Evolutionary conservation across 352 stramenopile species (phyloP).

Genomic region (Phytophthora uliginosa): DNA sequence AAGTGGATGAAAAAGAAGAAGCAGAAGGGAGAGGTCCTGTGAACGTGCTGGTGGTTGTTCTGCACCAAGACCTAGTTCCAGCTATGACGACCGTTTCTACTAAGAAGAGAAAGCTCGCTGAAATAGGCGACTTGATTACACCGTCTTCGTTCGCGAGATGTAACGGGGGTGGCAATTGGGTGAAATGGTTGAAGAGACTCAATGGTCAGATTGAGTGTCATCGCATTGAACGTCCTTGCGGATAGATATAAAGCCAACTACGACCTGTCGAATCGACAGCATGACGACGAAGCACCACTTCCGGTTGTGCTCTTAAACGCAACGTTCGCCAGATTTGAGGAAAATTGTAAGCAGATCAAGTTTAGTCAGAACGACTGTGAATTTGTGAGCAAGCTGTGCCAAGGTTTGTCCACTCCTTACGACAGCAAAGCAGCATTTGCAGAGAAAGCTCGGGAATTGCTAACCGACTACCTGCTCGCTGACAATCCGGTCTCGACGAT

Average conservation of each 20-base stretch:
- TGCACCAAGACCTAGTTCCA: not conserved
- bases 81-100: not conserved
- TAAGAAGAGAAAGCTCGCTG: conserved; percentile 39
- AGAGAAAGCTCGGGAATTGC: conserved; percentile 25
- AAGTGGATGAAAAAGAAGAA: no score
- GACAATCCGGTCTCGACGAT: conserved; percentile 16
- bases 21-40: no score
- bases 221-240: conserved; percentile 13
- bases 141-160: conserved; percentile 35
- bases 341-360: conserved; percentile 37
- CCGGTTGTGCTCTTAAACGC: conserved; percentile 36
- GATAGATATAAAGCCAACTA: no score
- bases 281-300: conserved; percentile 18
- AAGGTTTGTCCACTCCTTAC: conserved; percentile 30
- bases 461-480: conserved; percentile 22
- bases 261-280: no score
- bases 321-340: conserved; percentile 28
- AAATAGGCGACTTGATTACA: conserved; percentile 30
- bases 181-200: conserved; percentile 31
- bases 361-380: conserved; percentile 26
- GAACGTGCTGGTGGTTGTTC: not conserved
- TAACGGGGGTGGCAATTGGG: conserved; percentile 26
- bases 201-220: conserved; percentile 36
- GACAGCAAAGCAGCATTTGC: conserved; percentile 24
- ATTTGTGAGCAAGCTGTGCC: conserved; percentile 23